A percentile compares a stretch with the other conserved stretches of the same genome.
phyloP scores from a whole-genome alignment of 2,329 filamentous ascomycete genomes.

The Colletotrichum sansevieriae region DNA sequence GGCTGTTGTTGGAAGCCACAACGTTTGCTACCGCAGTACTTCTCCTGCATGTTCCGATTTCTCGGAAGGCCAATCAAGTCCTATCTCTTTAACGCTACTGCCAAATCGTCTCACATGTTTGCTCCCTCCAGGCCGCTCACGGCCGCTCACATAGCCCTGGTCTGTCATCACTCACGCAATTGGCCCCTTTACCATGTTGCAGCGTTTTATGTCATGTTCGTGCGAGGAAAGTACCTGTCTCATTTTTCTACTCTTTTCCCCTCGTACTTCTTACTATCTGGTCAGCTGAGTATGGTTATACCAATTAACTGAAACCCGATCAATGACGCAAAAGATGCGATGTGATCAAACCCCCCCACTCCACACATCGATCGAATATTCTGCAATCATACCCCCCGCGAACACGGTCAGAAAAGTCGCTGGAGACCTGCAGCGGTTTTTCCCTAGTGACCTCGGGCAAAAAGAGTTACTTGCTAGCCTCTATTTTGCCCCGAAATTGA shows the following conservation, averaged over 20 bases:
- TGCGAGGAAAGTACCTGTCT: slow-evolving; percentile 3
- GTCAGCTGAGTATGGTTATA: too few species aligned
- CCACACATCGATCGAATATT: neutral
- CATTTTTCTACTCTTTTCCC: neutral
- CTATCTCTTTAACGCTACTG: neutral
- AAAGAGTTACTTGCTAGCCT: neutral
- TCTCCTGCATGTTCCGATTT: slow-evolving; percentile 26
- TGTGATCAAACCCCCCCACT: neutral
- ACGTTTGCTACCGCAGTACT: slow-evolving; percentile 18
- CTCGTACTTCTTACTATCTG: neutral
- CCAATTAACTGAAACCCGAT: neutral
- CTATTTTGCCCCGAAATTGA: neutral
- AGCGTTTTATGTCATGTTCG: too few species aligned
- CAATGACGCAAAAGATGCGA: slow-evolving; percentile 3
- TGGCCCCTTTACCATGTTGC: slow-evolving; percentile 1
- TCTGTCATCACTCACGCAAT: neutral
- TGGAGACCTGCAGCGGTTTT: slow-evolving; percentile 22
- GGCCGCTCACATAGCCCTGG: neutral
- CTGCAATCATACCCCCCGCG: neutral
- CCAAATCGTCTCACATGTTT: slow-evolving; percentile 11
- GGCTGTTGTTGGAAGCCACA: neutral
- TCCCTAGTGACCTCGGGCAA: neutral
- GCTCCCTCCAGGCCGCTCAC: neutral
- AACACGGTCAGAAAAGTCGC: neutral
- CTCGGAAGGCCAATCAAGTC: slow-evolving; percentile 27